phyloP scores from a whole-genome alignment of 1,284 basidiomycete genomes.

The Ustilago sp. region DNA sequence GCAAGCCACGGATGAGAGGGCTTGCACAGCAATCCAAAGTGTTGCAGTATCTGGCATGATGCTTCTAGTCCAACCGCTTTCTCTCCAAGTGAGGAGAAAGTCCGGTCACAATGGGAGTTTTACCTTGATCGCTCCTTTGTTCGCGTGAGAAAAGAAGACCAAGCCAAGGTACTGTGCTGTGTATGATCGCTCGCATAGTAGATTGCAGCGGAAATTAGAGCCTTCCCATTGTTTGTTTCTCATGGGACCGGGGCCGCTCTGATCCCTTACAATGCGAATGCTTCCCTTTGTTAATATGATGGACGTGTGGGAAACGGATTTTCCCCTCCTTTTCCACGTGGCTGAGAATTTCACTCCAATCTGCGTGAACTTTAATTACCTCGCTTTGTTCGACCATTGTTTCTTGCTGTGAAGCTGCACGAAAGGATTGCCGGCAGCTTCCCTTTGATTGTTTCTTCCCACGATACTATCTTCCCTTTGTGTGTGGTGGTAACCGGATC shows the following conservation, averaged over 20 bases:
- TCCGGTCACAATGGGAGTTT: background rate
- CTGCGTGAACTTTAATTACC: background rate
- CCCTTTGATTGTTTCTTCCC: background rate
- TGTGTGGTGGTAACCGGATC: background rate
- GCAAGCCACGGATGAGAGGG: too few species aligned
- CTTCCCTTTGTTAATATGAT: background rate
- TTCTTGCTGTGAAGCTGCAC: background rate
- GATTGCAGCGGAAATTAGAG: too few species aligned
- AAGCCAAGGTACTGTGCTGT: background rate
- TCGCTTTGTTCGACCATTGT: conserved; percentile 2
- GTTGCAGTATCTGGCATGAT: background rate
- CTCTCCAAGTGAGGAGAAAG: background rate
- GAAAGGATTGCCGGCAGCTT: background rate
- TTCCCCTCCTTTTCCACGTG: background rate
- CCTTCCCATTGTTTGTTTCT: too few species aligned
- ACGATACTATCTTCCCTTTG: background rate
- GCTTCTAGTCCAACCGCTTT: background rate
- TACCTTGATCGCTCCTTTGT: background rate
- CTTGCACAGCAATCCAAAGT: too few species aligned
- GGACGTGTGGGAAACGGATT: conserved; percentile 1
- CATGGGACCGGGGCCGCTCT: too few species aligned
- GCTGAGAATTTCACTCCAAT: background rate
- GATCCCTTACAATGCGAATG: too few species aligned
- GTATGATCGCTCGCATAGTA: too few species aligned
- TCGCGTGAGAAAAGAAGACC: background rate